Conservation (phyloP, 257 asterid species). For the Solanum megistacrolobum region DNA sequence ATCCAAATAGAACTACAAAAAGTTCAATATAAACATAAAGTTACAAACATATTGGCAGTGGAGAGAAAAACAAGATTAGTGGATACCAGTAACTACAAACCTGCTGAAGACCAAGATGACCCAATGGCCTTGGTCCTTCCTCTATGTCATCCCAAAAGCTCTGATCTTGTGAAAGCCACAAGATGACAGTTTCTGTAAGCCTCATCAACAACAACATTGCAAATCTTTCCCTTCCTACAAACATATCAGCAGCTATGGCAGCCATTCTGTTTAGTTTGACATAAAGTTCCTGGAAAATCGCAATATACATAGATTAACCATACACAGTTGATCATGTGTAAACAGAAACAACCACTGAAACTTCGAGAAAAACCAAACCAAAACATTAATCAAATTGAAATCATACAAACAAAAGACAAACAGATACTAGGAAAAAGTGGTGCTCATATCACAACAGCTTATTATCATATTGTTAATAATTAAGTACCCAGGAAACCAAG, state of each 20-base stretch:
- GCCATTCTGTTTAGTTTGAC: conserved; percentile 87
- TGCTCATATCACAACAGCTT: background rate
- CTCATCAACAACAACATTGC: conserved; percentile 86
- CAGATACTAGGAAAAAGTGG: background rate
- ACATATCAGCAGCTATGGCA: conserved; percentile 83
- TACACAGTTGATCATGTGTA: background rate
- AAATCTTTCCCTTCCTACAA: conserved; percentile 93
- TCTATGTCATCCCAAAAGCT: conserved; percentile 94
- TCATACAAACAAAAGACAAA: background rate
- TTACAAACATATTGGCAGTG: background rate
- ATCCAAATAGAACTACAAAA: conserved; percentile 88
- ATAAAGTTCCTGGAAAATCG: conserved; percentile 64
- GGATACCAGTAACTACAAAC: conserved; percentile 25
- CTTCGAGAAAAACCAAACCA: background rate
- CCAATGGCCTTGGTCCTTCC: conserved; percentile 86
- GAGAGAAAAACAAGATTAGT: background rate
- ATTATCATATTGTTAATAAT: background rate
- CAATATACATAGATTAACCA: conserved; percentile 4
- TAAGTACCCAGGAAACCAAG: background rate
- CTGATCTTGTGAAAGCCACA: conserved; percentile 96
- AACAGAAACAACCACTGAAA: background rate
- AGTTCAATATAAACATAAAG: background rate
- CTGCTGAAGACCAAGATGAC: conserved; percentile 91
- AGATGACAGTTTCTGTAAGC: conserved; percentile 90
- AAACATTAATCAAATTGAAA: background rate